A percentile compares a stretch with the other conserved stretches of the same genome.
Evolutionary conservation across 83 land plant species (phyloP).

Genomic region (Picea engelmannii): DNA sequence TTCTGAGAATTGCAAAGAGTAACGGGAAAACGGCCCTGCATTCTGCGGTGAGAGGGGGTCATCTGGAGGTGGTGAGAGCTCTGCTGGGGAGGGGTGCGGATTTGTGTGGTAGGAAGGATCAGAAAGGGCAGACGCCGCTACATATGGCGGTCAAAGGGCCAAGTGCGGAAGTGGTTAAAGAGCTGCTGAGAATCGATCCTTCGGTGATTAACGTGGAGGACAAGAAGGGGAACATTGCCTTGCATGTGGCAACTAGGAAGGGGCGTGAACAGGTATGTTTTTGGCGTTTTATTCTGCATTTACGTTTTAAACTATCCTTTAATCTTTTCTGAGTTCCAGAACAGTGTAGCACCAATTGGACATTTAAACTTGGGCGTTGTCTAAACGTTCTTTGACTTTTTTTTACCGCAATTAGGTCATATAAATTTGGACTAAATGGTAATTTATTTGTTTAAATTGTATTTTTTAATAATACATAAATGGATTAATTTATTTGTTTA

Average conservation of each 20-base stretch:
- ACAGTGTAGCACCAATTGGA: too few species aligned
- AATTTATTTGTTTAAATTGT: too few species aligned
- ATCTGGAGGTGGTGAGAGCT: conserved; percentile 31
- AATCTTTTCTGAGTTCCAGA: too few species aligned
- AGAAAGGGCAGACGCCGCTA: conserved; percentile 40
- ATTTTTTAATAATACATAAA: too few species aligned
- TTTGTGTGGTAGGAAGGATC: conserved; percentile 25
- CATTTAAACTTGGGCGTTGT: too few species aligned
- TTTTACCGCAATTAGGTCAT: too few species aligned
- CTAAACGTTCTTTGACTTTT: too few species aligned
- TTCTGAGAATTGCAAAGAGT: conserved; percentile 27
- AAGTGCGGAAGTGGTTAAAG: conserved; percentile 27
- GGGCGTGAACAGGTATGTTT: conserved; percentile 26
- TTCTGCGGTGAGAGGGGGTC: conserved; percentile 35
- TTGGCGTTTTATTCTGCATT: too few species aligned
- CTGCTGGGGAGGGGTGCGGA: conserved; percentile 26
- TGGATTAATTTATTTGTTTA: too few species aligned
- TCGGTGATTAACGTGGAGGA: conserved; percentile 22
- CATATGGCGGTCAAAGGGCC: conserved; percentile 46
- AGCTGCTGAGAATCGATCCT: conserved; percentile 22
- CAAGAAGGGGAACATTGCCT: conserved; percentile 34
- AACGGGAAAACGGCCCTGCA: conserved; percentile 46
- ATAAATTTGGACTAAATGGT: too few species aligned
- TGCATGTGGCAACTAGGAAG: conserved; percentile 35
- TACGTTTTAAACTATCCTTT: too few species aligned